phyloP scores from a whole-genome alignment of 1,284 basidiomycete species.

The Testicularia cyperi region DNA sequence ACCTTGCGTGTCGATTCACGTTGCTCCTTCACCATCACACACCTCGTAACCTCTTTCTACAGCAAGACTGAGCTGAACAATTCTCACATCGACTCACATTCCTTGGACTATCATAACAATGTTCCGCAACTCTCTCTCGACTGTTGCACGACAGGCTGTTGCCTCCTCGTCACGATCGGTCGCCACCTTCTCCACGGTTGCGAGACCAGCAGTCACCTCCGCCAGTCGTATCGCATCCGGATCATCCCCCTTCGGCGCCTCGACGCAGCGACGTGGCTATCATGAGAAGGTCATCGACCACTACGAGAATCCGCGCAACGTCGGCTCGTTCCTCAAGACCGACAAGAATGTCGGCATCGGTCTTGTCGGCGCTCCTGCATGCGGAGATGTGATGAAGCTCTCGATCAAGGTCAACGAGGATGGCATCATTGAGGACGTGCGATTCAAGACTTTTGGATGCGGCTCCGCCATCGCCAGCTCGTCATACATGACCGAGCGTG shows the following conservation, averaged over 20 bases:
- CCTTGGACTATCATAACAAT: conserved; percentile 2
- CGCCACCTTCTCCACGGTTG: conserved; percentile 21
- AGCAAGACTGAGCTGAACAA: background rate
- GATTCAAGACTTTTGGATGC: conserved; percentile 75
- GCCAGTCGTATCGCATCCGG: conserved; percentile 12
- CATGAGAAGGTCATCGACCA: conserved; percentile 60
- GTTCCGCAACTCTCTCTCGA: conserved; percentile 30
- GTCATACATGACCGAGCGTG: conserved; percentile 76
- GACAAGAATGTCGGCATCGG: conserved; percentile 93
- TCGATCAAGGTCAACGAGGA: conserved; percentile 96
- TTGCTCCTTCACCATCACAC: background rate
- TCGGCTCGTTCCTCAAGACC: conserved; percentile 89
- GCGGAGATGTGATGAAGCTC: conserved; percentile 96
- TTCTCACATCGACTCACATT: background rate
- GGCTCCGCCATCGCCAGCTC: conserved; percentile 91
- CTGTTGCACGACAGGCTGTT: conserved; percentile 27
- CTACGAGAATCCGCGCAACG: conserved; percentile 60
- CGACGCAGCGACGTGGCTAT: conserved; percentile 44
- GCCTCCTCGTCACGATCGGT: conserved; percentile 25
- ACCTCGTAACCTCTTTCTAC: background rate
- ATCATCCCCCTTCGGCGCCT: conserved; percentile 10
- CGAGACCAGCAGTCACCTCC: conserved; percentile 28
- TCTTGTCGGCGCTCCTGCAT: conserved; percentile 94
- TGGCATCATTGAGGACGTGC: conserved; percentile 92
- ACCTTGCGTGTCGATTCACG: no score